Percentiles rank a stretch among this genome's conserved stretches.
Evolutionary conservation across 2,329 filamentous ascomycete species (phyloP).

Genomic region (Pseudogymnoascus sp.): DNA sequence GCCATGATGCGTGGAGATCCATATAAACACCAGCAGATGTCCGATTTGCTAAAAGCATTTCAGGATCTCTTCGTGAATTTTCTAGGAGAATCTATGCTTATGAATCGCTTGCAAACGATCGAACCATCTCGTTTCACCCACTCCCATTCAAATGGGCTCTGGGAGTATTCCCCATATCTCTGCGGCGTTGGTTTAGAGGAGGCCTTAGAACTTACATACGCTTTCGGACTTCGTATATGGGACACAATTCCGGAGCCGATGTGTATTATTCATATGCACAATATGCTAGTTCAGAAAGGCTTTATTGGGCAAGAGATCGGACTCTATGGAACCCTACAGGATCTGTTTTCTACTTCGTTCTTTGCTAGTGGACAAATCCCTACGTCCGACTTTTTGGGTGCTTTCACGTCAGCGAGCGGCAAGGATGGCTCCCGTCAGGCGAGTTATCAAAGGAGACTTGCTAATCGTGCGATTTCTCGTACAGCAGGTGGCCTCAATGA

Average conservation of each 20-base stretch:
- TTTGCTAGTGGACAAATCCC: constrained; percentile 28
- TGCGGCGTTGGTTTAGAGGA: constrained; percentile 41
- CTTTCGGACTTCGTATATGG: constrained; percentile 31
- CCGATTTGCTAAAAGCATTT: constrained; percentile 22
- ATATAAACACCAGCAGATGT: constrained; percentile 10
- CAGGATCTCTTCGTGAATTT: constrained; percentile 30
- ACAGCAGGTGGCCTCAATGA: constrained; percentile 15
- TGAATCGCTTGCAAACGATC: constrained; percentile 29
- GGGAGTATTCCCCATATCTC: constrained; percentile 42
- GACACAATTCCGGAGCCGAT: constrained; percentile 35
- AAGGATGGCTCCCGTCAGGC: constrained; percentile 3
- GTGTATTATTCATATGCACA: constrained; percentile 39
- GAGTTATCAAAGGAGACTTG: constrained; percentile 1
- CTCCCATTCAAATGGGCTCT: constrained; percentile 38
- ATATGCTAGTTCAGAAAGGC: constrained; percentile 39
- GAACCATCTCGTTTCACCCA: constrained; percentile 37
- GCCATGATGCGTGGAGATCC: constrained; percentile 19
- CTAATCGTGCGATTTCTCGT: neutral
- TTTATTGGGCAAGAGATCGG: constrained; percentile 31
- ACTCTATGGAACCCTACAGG: constrained; percentile 27
- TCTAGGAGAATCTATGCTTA: constrained; percentile 34
- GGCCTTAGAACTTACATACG: constrained; percentile 35
- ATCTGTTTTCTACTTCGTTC: constrained; percentile 23
- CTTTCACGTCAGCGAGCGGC: constrained; percentile 14
- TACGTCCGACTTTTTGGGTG: constrained; percentile 24